Evolutionary conservation across 106 monocot genomes (phyloP).

Genomic region (Iris macrosiphon): DNA sequence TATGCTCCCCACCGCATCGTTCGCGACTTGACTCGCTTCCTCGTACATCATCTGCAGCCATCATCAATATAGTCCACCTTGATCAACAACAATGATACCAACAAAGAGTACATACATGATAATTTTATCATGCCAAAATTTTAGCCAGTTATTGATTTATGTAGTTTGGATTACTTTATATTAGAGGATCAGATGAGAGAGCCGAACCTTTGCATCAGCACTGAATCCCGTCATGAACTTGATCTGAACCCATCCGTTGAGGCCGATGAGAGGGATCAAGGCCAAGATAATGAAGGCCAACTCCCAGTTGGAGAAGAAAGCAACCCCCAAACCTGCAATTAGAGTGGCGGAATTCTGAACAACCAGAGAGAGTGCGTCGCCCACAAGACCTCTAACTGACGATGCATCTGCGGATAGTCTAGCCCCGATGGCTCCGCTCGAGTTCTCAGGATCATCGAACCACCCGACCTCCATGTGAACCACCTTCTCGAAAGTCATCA

Average conservation of each 20-base stretch:
- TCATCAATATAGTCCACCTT: too few relatives aligned
- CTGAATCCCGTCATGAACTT: conserved; percentile 35
- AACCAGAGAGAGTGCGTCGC: conserved; percentile 26
- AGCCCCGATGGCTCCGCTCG: conserved; percentile 35
- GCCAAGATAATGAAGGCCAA: conserved; percentile 26
- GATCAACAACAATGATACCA: too few relatives aligned
- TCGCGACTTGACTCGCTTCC: too few relatives aligned
- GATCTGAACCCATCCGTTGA: conserved; percentile 34
- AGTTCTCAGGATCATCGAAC: conserved; percentile 36
- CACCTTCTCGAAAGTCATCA: conserved; percentile 33
- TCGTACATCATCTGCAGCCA: too few relatives aligned
- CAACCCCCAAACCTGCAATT: conserved; percentile 24
- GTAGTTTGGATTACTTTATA: too few relatives aligned
- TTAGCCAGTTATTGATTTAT: too few relatives aligned
- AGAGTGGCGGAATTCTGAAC: conserved; percentile 29
- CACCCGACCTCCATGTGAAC: conserved; percentile 40
- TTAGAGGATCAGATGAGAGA: too few relatives aligned
- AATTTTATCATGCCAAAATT: too few relatives aligned
- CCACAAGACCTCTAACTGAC: conserved; percentile 25
- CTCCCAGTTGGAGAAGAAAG: conserved; percentile 27
- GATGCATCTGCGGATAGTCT: conserved; percentile 37
- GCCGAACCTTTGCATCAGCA: conserved; percentile 28
- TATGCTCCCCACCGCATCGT: too few relatives aligned
- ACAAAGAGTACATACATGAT: too few relatives aligned
- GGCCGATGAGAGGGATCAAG: conserved; percentile 21